Base-by-base conservation (phyloP, 345 rosid genomes). In the Rubroshorea leprosula region DNA sequence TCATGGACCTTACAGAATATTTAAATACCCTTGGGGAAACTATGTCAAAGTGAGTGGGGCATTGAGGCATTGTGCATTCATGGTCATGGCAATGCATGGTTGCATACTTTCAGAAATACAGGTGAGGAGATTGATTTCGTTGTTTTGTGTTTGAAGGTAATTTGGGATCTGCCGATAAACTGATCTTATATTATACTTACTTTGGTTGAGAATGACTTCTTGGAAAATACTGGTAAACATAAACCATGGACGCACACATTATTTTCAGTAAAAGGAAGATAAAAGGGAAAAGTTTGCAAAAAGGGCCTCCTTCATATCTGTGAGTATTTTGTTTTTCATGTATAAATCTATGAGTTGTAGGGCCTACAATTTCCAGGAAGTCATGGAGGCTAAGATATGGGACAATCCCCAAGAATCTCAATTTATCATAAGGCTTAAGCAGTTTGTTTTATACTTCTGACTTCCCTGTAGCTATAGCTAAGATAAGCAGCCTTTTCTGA, bases 41-140 rank as follows among this genome's bases (percentile, higher is more conserved):
- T 90, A 85, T 60, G 84, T 82, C 49, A 80, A 83, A 76, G 67
- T 87, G 49, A 80, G 97, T 20, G 97, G 97, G 54, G 82, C 97
- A 17, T 51, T 90, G 49, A 76, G 97, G 77, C 96, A 90, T 69
- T 90, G 94, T 52, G 94, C 96, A 51, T 90, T 90, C 63, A 83
- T 76, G 96, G 94, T 87, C 69, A 90, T 90, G 96, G 94, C 97
- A 4, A 80, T 90, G 94, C 97, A 90, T 45, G 96, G 96, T 47
- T 90, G 94, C 72, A 77, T 90, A 26, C 91, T 90, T 60, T 76
- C 96, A 1, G 94, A 85, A 74, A 90, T 90, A 57, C 97, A 90
- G 95, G 97, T 85, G 50, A 64, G 62, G 52, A 23, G 15, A 51
- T 45, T 0, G 0, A 18, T 50, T 31, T 64, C 53, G 16, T 45